These are phyloP conservation scores for Daldinia bambusicola DNA, from an alignment of 495 filamentous ascomycete genomes.

Conservation along the genomic window DNA sequence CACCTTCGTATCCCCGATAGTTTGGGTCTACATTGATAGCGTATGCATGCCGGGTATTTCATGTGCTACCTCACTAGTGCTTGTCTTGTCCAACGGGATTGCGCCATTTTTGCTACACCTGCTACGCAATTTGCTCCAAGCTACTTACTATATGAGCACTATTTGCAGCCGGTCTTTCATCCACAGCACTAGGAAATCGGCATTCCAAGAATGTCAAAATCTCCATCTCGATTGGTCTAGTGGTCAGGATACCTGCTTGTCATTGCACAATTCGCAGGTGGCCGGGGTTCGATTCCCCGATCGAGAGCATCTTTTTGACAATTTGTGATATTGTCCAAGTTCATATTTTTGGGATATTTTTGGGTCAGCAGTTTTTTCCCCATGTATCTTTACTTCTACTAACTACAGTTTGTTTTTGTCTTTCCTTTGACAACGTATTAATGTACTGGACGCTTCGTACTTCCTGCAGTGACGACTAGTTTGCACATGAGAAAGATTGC, in stretches of 20 bases:
- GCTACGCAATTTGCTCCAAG: not conserved
- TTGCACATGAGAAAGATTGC: too few species aligned
- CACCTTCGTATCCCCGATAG: too few species aligned
- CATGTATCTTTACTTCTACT: too few species aligned
- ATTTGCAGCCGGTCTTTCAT: not conserved
- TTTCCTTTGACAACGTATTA: not conserved
- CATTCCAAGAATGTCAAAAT: not conserved
- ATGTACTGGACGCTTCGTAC: too few species aligned
- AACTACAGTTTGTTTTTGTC: not conserved
- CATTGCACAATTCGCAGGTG: conserved; percentile 48
- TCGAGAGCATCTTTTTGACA: conserved; percentile 45
- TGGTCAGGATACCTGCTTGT: conserved; percentile 48
- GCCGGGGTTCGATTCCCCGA: conserved; percentile 58
- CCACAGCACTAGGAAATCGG: conserved; percentile 28
- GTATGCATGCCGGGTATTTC: not conserved
- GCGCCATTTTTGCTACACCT: not conserved
- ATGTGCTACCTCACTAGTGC: not conserved
- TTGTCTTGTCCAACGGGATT: not conserved
- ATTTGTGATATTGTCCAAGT: conserved; percentile 3
- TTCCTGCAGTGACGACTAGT: not conserved
- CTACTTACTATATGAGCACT: not conserved
- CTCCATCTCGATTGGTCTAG: conserved; percentile 45
- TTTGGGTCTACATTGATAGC: too few species aligned
- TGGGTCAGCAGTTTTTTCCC: too few species aligned
- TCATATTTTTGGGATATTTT: too few species aligned